These are phyloP conservation scores for Furcasterigmium furcatum DNA, from an alignment of 2,329 filamentous ascomycete genomes.

Conservation along the genomic window DNA sequence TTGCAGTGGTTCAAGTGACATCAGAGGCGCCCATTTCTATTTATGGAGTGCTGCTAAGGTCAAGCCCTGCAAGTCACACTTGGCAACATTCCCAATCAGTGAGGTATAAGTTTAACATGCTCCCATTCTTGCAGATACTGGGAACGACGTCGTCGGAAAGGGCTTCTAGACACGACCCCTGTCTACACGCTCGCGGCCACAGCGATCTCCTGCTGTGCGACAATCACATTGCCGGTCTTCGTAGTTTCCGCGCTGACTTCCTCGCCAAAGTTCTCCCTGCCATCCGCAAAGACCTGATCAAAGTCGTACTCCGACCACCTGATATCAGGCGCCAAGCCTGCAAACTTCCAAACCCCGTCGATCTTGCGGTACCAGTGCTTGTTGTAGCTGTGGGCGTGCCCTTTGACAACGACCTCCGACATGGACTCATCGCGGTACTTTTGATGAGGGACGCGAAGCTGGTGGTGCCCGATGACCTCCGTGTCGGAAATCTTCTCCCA, in stretches of 20 bases:
- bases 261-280: slow-evolving; percentile 10
- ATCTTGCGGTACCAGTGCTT: slow-evolving; percentile 56
- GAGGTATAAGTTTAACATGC: too few relatives aligned
- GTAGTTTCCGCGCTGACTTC: background rate
- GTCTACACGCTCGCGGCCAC: too few relatives aligned
- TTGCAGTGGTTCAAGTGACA: too few relatives aligned
- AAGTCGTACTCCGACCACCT: slow-evolving; percentile 57
- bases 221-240: too few relatives aligned
- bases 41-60: too few relatives aligned
- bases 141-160: too few relatives aligned
- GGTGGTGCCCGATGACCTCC: slow-evolving; percentile 58
- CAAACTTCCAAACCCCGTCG: slow-evolving; percentile 60
- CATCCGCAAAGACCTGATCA: slow-evolving; percentile 44
- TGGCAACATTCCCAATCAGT: too few relatives aligned
- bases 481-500: slow-evolving; percentile 56
- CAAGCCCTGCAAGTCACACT: too few relatives aligned
- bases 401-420: slow-evolving; percentile 49
- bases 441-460: slow-evolving; percentile 61
- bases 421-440: slow-evolving; percentile 51
- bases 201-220: too few relatives aligned
- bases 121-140: too few relatives aligned
- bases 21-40: too few relatives aligned
- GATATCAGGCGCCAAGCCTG: slow-evolving; percentile 51
- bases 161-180: too few relatives aligned
- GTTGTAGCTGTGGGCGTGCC: slow-evolving; percentile 57